A percentile compares a stretch with the other conserved stretches of the same genome.
Evolutionary conservation across 176 grass and related monocot genomes (phyloP).

Genomic region (Leersia perrieri): DNA sequence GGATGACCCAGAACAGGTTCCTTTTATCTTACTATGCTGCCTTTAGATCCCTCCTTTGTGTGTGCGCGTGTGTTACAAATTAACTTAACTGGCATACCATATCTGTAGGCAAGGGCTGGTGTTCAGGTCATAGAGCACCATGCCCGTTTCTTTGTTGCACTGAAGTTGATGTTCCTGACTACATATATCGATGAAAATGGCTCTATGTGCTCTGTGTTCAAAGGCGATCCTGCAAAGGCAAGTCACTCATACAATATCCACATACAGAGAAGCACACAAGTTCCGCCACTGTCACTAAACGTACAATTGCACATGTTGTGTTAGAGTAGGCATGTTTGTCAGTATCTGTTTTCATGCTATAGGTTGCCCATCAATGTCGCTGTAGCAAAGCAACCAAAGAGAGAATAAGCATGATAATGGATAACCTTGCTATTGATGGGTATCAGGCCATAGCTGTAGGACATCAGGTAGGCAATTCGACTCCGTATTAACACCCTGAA

Average conservation of each 20-base stretch:
- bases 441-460: conserved; percentile 58
- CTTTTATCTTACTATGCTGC: conserved; percentile 9
- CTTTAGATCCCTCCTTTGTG: not conserved
- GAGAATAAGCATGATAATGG: conserved; percentile 39
- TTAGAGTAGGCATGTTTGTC: not conserved
- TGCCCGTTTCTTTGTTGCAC: conserved; percentile 38
- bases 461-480: conserved; percentile 35
- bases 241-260: not conserved
- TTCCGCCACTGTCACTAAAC: not conserved
- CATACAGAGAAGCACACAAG: not conserved
- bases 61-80: not conserved
- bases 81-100: not conserved
- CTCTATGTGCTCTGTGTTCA: conserved; percentile 39
- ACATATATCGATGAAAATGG: conserved; percentile 32
- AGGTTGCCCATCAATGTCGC: conserved; percentile 42
- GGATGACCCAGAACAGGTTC: conserved; percentile 45
- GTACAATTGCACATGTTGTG: conserved; percentile 11
- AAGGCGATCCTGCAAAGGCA: conserved; percentile 52
- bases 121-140: conserved; percentile 43
- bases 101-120: conserved; percentile 26
- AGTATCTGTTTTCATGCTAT: conserved; percentile 16
- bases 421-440: conserved; percentile 42
- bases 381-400: conserved; percentile 38
- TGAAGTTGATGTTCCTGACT: conserved; percentile 46
- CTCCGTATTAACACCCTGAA: not conserved